Percentiles rank a stretch among this genome's conserved stretches.
Conservation (phyloP, 1,284 basidiomycete species). For the Pterulicium gracile region DNA sequence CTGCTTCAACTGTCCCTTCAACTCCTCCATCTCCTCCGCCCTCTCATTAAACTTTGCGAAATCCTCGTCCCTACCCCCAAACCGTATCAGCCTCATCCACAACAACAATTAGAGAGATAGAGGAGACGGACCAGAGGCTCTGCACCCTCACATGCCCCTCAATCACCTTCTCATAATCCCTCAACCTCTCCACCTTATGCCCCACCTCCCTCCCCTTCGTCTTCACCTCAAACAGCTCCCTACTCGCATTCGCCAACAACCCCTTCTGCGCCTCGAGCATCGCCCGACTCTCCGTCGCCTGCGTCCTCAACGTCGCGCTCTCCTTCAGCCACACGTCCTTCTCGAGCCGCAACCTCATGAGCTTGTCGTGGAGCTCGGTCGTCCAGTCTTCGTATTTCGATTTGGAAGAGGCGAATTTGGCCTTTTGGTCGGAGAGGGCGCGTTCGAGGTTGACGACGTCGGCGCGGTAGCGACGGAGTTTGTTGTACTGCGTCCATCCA, state of each 20-base stretch:
- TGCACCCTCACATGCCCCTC: constrained; percentile 62
- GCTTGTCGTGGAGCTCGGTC: constrained; percentile 52
- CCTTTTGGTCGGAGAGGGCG: constrained; percentile 53
- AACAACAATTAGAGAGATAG: not conserved
- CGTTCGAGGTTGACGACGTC: constrained; percentile 52
- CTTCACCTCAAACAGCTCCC: constrained; percentile 48
- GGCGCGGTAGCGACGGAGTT: constrained; percentile 58
- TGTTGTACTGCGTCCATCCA: constrained; percentile 47
- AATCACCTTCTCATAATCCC: constrained; percentile 65
- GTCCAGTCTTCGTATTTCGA: constrained; percentile 68
- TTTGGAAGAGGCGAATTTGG: constrained; percentile 51
- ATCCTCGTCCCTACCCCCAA: constrained; percentile 50
- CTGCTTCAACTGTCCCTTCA: constrained; percentile 48
- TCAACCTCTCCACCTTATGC: constrained; percentile 61
- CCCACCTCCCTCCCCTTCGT: constrained; percentile 60
- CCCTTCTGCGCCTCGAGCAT: constrained; percentile 57
- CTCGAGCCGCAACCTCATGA: constrained; percentile 55
- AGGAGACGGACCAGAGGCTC: constrained; percentile 48
- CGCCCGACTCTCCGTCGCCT: constrained; percentile 55
- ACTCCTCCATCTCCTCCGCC: constrained; percentile 40
- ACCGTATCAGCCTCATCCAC: not conserved
- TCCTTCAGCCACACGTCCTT: constrained; percentile 57
- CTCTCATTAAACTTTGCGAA: constrained; percentile 59
- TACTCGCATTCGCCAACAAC: constrained; percentile 48
- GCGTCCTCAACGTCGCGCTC: constrained; percentile 47